Conservation (phyloP, 2,329 filamentous ascomycete species). For the Penicillium sp. region DNA sequence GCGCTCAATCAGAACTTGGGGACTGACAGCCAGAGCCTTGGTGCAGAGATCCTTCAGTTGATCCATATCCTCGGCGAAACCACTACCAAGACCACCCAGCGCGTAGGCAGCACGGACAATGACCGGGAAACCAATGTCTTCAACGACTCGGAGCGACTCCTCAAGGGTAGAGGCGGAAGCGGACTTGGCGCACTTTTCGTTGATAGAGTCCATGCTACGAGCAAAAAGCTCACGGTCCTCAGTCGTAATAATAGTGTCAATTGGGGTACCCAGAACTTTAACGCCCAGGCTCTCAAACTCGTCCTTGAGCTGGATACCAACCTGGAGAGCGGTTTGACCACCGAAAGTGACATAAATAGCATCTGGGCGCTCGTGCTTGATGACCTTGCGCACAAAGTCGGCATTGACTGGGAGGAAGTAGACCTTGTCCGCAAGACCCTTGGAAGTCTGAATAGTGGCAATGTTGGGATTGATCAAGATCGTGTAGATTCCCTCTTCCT, state of each 20-base stretch:
- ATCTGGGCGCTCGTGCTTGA: slow-evolving; percentile 87
- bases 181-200: slow-evolving; percentile 96
- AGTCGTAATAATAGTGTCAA: slow-evolving; percentile 96
- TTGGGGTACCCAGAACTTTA: slow-evolving; percentile 89
- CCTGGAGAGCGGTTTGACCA: slow-evolving; percentile 92
- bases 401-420: slow-evolving; percentile 97
- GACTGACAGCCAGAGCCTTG: slow-evolving; percentile 90
- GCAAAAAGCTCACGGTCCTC: slow-evolving; percentile 97
- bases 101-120: slow-evolving; percentile 96
- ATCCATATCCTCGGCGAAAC: slow-evolving; percentile 82
- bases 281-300: slow-evolving; percentile 91
- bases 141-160: slow-evolving; percentile 81
- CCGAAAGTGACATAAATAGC: slow-evolving; percentile 97
- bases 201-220: slow-evolving; percentile 95
- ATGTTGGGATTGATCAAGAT: slow-evolving; percentile 99
- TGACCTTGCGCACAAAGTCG: slow-evolving; percentile 96
- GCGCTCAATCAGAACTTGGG: slow-evolving; percentile 91
- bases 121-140: slow-evolving; percentile 90
- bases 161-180: slow-evolving; percentile 83
- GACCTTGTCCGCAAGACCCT: slow-evolving; percentile 95
- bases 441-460: slow-evolving; percentile 96
- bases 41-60: slow-evolving; percentile 83
- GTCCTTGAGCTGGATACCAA: slow-evolving; percentile 95
- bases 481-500: slow-evolving; percentile 97
- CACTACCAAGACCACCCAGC: slow-evolving; percentile 87